These are phyloP conservation scores for Penicillium subrubescens DNA, from an alignment of 495 filamentous ascomycete species.

Conservation along the genomic window DNA sequence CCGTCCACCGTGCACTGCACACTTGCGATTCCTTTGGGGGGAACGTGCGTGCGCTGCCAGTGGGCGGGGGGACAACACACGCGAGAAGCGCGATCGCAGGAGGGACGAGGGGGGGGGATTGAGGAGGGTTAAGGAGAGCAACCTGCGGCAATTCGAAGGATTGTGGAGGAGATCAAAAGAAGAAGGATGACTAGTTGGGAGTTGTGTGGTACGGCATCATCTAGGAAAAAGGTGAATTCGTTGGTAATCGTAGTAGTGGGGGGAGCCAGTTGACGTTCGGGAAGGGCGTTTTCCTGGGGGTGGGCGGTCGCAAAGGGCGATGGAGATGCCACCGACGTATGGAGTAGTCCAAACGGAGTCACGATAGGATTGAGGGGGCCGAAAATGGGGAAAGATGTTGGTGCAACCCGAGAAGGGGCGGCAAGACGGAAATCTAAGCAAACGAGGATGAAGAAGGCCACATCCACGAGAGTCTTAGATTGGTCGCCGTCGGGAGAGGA, in stretches of 20 bases:
- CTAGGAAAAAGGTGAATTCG: slow-evolving; percentile 6
- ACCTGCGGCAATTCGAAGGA: slow-evolving; percentile 26
- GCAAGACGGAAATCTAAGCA: slow-evolving; percentile 1
- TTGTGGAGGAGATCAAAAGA: slow-evolving; percentile 12
- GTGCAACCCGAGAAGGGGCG: slow-evolving; percentile 10
- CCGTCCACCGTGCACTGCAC: slow-evolving; percentile 32
- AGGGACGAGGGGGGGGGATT: slow-evolving; percentile 15
- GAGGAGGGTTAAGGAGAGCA: slow-evolving; percentile 4
- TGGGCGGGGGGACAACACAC: slow-evolving; percentile 35
- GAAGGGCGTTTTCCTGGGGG: slow-evolving; percentile 10
- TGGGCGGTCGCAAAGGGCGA: slow-evolving; percentile 11
- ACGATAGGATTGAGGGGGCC: neutral
- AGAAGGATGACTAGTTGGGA: slow-evolving; percentile 23
- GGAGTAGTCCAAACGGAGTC: neutral
- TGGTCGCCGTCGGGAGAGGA: neutral
- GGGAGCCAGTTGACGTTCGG: slow-evolving; percentile 3
- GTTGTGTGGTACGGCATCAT: slow-evolving; percentile 36
- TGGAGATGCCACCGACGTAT: slow-evolving; percentile 12
- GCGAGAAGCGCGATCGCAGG: slow-evolving; percentile 33
- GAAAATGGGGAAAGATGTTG: neutral
- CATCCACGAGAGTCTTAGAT: slow-evolving; percentile 4
- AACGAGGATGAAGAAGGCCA: neutral
- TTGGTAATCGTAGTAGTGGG: neutral
- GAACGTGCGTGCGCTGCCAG: slow-evolving; percentile 25
- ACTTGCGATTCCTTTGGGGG: slow-evolving; percentile 36